Percentiles rank a stretch among this genome's conserved stretches.
Evolutionary conservation across 306 rosid species (phyloP).

Genomic region (Sesbania bispinosa): DNA sequence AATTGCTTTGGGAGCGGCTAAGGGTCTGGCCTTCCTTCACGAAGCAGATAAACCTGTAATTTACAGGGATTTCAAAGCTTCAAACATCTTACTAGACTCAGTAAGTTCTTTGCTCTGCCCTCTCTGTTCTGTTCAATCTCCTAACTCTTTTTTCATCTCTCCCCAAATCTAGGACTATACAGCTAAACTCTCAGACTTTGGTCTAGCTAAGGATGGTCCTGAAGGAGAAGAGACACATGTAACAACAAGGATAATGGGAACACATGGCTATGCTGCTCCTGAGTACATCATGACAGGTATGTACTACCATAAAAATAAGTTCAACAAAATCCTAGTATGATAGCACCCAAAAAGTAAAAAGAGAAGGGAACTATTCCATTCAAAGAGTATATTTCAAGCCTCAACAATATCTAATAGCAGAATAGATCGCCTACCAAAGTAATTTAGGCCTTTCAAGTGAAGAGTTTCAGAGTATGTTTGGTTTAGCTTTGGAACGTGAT

Average conservation of each 20-base stretch:
- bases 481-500: too few species aligned
- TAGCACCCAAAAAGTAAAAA: background rate
- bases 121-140: background rate
- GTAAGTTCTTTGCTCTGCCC: slow-evolving; percentile 32
- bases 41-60: slow-evolving; percentile 74
- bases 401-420: background rate
- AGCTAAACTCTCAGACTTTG: slow-evolving; percentile 76
- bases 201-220: slow-evolving; percentile 78
- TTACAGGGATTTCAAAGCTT: slow-evolving; percentile 83
- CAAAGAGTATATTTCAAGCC: background rate
- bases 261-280: slow-evolving; percentile 66
- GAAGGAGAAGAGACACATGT: slow-evolving; percentile 71
- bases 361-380: background rate
- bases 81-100: slow-evolving; percentile 73
- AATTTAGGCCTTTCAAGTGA: background rate
- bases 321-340: background rate
- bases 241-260: slow-evolving; percentile 65
- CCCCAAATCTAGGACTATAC: slow-evolving; percentile 54
- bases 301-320: background rate
- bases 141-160: background rate
- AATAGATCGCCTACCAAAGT: background rate
- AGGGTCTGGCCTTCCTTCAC: slow-evolving; percentile 74
- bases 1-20: slow-evolving; percentile 71
- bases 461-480: too few species aligned
- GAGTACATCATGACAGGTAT: slow-evolving; percentile 70